Percentiles rank a stretch among this genome's conserved stretches.
Evolutionary conservation across 2,329 filamentous ascomycete genomes (phyloP).

Genomic region (Trichoderma pleuroti): DNA sequence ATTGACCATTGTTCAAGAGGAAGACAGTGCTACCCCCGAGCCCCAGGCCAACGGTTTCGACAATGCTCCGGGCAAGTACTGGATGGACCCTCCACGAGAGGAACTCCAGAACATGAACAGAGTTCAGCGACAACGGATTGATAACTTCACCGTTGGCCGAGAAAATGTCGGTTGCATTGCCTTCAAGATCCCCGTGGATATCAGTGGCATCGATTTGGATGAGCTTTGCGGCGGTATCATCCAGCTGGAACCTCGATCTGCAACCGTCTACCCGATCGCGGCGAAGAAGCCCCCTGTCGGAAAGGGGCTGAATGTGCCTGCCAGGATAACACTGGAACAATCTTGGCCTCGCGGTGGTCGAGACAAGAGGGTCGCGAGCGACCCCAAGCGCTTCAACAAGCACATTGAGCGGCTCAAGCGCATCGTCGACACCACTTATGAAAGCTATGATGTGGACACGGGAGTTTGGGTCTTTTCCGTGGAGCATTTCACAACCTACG

Average conservation of each 20-base stretch:
- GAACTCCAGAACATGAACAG: constrained; percentile 78
- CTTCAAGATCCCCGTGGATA: constrained; percentile 79
- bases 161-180: constrained; percentile 74
- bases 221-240: constrained; percentile 77
- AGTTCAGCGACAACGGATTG: constrained; percentile 70
- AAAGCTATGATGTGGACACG: constrained; percentile 72
- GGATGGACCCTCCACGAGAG: constrained; percentile 73
- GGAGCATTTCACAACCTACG: constrained; percentile 96
- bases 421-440: constrained; percentile 76
- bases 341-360: constrained; percentile 75
- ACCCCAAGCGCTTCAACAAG: constrained; percentile 67
- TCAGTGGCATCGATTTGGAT: constrained; percentile 74
- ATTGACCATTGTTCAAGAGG: constrained; percentile 74
- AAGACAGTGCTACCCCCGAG: constrained; percentile 43
- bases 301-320: constrained; percentile 87
- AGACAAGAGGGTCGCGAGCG: constrained; percentile 53
- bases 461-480: constrained; percentile 91
- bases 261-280: constrained; percentile 80
- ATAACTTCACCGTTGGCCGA: constrained; percentile 77
- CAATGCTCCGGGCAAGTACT: constrained; percentile 71
- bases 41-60: constrained; percentile 32
- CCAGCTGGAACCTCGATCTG: constrained; percentile 69
- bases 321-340: constrained; percentile 82
- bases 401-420: constrained; percentile 78
- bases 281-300: constrained; percentile 78